Conservation (phyloP, 2,329 filamentous ascomycete genomes). For the Shiraia sp. region DNA sequence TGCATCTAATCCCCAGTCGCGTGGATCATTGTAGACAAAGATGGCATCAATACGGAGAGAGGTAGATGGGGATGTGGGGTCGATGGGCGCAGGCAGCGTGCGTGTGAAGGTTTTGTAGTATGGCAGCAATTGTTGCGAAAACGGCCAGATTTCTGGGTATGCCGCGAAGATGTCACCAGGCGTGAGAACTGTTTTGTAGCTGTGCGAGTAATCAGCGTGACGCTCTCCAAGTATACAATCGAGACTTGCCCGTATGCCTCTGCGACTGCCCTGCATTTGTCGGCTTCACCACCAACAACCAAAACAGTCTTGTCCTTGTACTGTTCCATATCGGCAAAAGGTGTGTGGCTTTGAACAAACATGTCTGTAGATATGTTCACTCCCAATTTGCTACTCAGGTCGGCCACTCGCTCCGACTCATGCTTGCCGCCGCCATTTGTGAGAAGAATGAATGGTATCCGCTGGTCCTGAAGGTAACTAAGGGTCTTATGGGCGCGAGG, state of each 20-base stretch:
- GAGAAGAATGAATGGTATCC: slow-evolving; percentile 89
- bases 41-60: slow-evolving; percentile 83
- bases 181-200: slow-evolving; percentile 72
- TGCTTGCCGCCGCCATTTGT: slow-evolving; percentile 93
- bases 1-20: slow-evolving; percentile 91
- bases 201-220: slow-evolving; percentile 10
- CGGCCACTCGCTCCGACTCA: slow-evolving; percentile 72
- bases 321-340: slow-evolving; percentile 70
- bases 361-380: slow-evolving; percentile 67
- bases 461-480: slow-evolving; percentile 69
- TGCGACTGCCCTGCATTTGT: slow-evolving; percentile 71
- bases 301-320: slow-evolving; percentile 59
- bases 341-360: slow-evolving; percentile 90
- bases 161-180: slow-evolving; percentile 80
- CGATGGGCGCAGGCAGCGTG: slow-evolving; percentile 59
- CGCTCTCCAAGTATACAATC: too few species aligned
- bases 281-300: slow-evolving; percentile 53
- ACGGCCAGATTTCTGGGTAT: slow-evolving; percentile 80
- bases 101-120: slow-evolving; percentile 64
- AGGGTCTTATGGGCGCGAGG: slow-evolving; percentile 78
- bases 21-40: slow-evolving; percentile 92
- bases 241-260: slow-evolving; percentile 55
- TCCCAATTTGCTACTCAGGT: slow-evolving; percentile 68
- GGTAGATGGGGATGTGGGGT: slow-evolving; percentile 50
- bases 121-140: slow-evolving; percentile 67